Percentiles rank a stretch among this genome's conserved stretches.
Evolutionary conservation across 2,329 filamentous ascomycete species (phyloP).

Genomic region (Coniella lustricola): DNA sequence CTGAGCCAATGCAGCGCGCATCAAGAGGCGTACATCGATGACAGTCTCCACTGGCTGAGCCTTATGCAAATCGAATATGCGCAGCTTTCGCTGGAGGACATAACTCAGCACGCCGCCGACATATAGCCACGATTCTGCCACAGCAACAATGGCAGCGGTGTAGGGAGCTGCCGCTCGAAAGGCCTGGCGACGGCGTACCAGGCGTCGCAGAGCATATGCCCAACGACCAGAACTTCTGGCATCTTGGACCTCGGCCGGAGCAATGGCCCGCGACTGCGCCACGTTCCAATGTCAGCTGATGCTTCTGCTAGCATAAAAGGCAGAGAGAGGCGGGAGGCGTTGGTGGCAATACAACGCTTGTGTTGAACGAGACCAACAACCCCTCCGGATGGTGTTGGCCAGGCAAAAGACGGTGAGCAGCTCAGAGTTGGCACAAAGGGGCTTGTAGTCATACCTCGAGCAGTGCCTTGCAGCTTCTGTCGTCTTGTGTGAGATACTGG

Average conservation of each 20-base stretch:
- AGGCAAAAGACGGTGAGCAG: not conserved
- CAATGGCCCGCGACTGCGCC: constrained; percentile 26
- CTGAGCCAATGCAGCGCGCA: constrained; percentile 28
- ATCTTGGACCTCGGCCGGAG: constrained; percentile 26
- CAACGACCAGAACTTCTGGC: constrained; percentile 30
- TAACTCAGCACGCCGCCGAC: constrained; percentile 60
- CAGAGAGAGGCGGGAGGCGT: constrained; percentile 49
- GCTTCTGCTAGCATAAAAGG: constrained; percentile 34
- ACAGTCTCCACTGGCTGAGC: constrained; percentile 43
- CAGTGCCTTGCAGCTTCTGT: constrained; percentile 48
- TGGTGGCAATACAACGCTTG: not conserved
- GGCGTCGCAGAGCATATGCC: constrained; percentile 47
- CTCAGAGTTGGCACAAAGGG: not conserved
- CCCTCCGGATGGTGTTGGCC: not conserved
- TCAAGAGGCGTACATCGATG: constrained; percentile 42
- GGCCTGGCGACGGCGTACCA: constrained; percentile 55
- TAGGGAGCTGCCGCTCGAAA: constrained; percentile 57
- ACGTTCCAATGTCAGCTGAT: constrained; percentile 20
- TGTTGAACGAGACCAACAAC: too few relatives aligned
- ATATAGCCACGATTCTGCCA: constrained; percentile 56
- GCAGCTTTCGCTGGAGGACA: constrained; percentile 41
- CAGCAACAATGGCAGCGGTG: constrained; percentile 50
- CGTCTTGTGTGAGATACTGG: constrained; percentile 42
- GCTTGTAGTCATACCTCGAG: constrained; percentile 45
- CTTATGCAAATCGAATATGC: constrained; percentile 52